Base-by-base conservation (phyloP, 305 asterid genomes). In the Solanum hybrid region DNA sequence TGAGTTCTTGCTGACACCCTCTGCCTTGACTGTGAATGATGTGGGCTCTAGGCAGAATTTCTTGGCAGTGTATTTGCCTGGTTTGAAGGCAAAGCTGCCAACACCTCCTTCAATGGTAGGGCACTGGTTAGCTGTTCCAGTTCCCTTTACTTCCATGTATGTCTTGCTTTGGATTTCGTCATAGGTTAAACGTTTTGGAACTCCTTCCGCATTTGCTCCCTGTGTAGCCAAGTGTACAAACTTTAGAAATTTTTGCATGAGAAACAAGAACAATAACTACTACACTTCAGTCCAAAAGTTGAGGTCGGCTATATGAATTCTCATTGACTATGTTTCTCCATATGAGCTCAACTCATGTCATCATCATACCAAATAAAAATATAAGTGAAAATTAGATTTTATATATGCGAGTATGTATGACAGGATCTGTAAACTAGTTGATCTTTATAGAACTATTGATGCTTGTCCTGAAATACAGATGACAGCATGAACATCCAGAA, bases 71-170 rank as follows among this genome's bases (percentile, higher is more conserved):
- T 97, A 97, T 79, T 95, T 97, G 78, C 98, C 99, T 7, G 98
- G 17, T 89, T 94, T 94, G 96, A 96, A 94, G 60, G 97, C 92
- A 71, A 97, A 97, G 46, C 82, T 89, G 76, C 91, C 98, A 6
- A 91, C 93, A 24, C 99, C 99, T 10, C 99, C 99, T 0, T 94
- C 99, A 46, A 97, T 93, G 89, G 97, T 96, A 20, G 99, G 99
- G 94, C 99, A 97, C 89, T 97, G 99, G 96, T 97, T 97, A 10
- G 99, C 99, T 3, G 99, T 96, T 79, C 99, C 99, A 6, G 97
- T 92, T 79, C 99, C 99, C 91, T 97, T 97, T 90, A 97, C 99
- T 92, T 97, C 99, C 11, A 93, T 17, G 95, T 97, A 97, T 20
- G 99, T 97, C 94, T 95, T 93, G 93, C 99, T 97, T 90, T 97